A percentile compares a stretch with the other conserved stretches of the same genome.
These are phyloP conservation scores for Apium graveolens DNA, from an alignment of 129 eudicot species.

Conservation along the genomic window DNA sequence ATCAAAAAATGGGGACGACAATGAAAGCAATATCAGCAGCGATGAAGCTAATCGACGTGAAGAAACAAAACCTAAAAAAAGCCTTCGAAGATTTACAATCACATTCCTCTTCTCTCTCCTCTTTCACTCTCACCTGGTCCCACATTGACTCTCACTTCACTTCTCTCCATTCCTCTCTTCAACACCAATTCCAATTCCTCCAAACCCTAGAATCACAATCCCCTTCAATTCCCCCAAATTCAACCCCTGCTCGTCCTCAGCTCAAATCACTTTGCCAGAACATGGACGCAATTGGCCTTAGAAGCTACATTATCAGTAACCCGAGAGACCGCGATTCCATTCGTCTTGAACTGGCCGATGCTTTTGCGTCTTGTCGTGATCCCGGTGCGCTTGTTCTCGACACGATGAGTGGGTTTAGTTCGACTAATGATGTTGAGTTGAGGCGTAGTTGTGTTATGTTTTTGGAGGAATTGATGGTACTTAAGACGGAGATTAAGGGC, in stretches of 20 bases:
- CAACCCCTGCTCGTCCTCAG: conserved; percentile 20
- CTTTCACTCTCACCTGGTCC: conserved; percentile 28
- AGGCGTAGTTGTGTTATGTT: conserved; percentile 27
- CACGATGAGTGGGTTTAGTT: conserved; percentile 28
- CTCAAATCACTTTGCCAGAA: conserved; percentile 26
- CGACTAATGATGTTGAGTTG: not conserved
- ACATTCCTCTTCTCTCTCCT: conserved; percentile 22
- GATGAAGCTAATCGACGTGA: conserved; percentile 22
- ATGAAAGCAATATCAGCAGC: conserved; percentile 29
- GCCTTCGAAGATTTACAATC: conserved; percentile 33
- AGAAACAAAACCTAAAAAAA: conserved; percentile 25
- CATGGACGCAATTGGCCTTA: conserved; percentile 32
- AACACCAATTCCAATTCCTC: conserved; percentile 23
- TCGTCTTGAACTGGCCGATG: conserved; percentile 23
- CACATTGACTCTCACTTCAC: conserved; percentile 37
- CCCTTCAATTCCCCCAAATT: conserved; percentile 3
- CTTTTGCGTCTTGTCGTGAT: conserved; percentile 22
- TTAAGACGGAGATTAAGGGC: conserved; percentile 13
- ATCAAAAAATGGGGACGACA: not conserved
- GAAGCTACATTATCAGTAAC: conserved; percentile 18
- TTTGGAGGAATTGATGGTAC: conserved; percentile 29
- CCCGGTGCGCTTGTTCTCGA: conserved; percentile 22
- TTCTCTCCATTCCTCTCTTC: conserved; percentile 21
- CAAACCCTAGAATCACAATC: conserved; percentile 22
- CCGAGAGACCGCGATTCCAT: conserved; percentile 21